Evolutionary conservation across 2,329 filamentous ascomycete species (phyloP).

Genomic region (Verticillium dahliae): DNA sequence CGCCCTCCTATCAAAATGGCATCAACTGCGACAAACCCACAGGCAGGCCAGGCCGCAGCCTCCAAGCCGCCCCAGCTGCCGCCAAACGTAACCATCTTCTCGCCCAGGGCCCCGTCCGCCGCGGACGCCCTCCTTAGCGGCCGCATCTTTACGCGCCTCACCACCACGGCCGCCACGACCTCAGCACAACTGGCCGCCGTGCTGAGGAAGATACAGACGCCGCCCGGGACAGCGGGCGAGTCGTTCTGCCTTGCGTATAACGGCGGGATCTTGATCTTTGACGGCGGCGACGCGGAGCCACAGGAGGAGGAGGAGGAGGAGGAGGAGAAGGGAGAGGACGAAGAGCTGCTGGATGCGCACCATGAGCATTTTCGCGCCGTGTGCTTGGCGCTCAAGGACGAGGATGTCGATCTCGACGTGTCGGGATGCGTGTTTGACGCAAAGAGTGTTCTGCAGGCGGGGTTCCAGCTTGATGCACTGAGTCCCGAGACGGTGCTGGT

Average conservation of each 20-base stretch:
- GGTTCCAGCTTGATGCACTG: conserved; percentile 14
- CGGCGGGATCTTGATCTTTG: conserved; percentile 12
- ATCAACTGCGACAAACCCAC: neutral
- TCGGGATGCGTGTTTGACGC: conserved; percentile 15
- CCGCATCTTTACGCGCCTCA: conserved; percentile 13
- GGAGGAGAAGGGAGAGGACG: conserved; percentile 1
- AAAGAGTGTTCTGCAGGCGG: conserved; percentile 9
- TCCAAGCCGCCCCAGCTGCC: conserved; percentile 6
- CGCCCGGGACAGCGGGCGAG: conserved; percentile 2
- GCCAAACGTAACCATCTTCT: conserved; percentile 15
- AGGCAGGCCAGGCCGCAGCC: neutral
- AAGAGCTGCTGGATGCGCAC: conserved; percentile 9
- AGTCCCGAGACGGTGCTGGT: conserved; percentile 14
- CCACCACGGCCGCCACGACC: conserved; percentile 9
- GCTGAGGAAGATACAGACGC: neutral
- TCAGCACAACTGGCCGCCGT: conserved; percentile 7
- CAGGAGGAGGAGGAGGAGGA: too few relatives aligned
- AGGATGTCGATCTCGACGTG: conserved; percentile 14
- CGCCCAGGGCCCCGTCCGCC: conserved; percentile 5
- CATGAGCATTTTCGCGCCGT: conserved; percentile 16
- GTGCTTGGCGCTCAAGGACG: conserved; percentile 14
- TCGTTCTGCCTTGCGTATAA: conserved; percentile 12
- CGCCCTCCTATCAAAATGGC: neutral
- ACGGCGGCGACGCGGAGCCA: conserved; percentile 1
- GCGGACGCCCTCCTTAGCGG: conserved; percentile 10